Percentiles rank a stretch among this genome's conserved stretches.
phyloP scores from a whole-genome alignment of 179 eudicot genomes.

The Beta corolliflora region DNA sequence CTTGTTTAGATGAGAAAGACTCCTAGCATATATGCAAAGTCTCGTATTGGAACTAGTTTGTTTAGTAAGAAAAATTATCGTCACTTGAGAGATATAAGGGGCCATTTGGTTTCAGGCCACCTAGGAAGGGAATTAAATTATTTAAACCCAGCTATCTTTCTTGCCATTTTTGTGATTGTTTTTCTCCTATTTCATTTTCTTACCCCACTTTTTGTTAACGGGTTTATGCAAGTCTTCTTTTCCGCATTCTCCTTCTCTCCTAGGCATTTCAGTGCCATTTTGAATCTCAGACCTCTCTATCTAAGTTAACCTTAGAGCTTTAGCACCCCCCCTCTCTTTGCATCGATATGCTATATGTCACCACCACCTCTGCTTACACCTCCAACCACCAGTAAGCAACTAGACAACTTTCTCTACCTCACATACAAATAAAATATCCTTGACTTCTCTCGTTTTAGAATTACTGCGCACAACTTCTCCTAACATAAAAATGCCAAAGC shows the following conservation, averaged over 20 bases:
- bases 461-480: no score
- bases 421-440: no score
- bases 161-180: neutral
- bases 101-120: neutral
- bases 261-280: neutral
- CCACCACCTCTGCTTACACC: neutral
- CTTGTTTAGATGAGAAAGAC: neutral
- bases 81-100: neutral
- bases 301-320: neutral
- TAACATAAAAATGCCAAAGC: no score
- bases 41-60: slow-evolving; percentile 4
- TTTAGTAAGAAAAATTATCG: neutral
- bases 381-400: neutral
- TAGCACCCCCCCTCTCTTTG: neutral
- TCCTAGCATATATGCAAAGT: neutral
- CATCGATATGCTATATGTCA: neutral
- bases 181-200: neutral
- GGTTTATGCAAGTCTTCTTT: neutral
- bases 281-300: slow-evolving; percentile 23
- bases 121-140: neutral
- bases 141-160: no score
- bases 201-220: neutral
- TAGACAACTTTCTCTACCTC: neutral
- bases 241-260: neutral
- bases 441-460: no score